A percentile compares a stretch with the other conserved stretches of the same genome.
These are phyloP conservation scores for Myxozyma sirexii DNA, from an alignment of 805 yeast species.

Conservation along the genomic window DNA sequence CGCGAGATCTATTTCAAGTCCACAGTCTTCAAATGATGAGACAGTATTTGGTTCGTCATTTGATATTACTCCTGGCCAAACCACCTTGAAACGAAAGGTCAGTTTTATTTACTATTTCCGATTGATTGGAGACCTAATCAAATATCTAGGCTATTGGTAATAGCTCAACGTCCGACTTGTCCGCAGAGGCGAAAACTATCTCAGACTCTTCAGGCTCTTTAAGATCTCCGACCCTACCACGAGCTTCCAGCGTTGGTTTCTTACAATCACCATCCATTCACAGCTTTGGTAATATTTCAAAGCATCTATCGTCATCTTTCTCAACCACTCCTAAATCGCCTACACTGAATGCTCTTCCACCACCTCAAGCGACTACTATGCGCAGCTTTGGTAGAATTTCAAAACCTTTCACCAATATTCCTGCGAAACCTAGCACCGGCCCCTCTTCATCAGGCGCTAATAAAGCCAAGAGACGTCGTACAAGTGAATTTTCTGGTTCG, in stretches of 20 bases:
- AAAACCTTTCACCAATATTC: neutral
- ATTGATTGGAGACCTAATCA: too few relatives aligned
- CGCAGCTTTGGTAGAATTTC: constrained; percentile 7
- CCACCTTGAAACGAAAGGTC: constrained; percentile 57
- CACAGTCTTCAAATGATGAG: neutral
- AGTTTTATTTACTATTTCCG: too few relatives aligned
- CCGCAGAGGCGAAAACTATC: neutral
- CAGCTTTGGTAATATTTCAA: neutral
- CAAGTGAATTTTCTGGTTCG: neutral
- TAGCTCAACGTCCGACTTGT: constrained; percentile 17
- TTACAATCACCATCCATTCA: neutral
- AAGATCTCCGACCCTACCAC: neutral
- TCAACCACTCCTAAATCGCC: neutral
- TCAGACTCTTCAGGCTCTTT: neutral
- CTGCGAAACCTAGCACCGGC: neutral
- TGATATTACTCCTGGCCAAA: constrained; percentile 93
- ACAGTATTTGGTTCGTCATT: constrained; percentile 66
- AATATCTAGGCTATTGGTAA: neutral
- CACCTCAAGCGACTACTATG: constrained; percentile 2
- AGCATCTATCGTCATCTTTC: neutral
- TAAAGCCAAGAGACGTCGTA: neutral
- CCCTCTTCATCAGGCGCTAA: neutral
- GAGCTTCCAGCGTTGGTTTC: neutral
- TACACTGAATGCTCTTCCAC: neutral
- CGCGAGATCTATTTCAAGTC: too few relatives aligned